Conservation (phyloP, 2,329 filamentous ascomycete species). For the Zymoseptoria brevis region DNA sequence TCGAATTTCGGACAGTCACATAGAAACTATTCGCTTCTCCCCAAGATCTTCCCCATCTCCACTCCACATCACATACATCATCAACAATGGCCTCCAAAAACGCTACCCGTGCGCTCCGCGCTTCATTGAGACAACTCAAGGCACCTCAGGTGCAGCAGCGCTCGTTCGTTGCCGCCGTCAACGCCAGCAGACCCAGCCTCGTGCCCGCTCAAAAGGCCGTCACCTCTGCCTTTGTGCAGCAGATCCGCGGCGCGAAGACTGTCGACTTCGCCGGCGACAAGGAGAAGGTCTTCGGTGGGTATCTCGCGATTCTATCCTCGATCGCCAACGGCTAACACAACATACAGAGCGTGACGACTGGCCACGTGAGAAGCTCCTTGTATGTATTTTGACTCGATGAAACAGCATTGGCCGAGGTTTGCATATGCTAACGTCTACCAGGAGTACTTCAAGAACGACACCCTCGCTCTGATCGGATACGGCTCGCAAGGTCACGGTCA, state of each 20-base stretch:
- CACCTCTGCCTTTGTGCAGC: slow-evolving; percentile 41
- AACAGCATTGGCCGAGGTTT: background rate
- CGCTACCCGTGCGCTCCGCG: slow-evolving; percentile 56
- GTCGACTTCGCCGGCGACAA: slow-evolving; percentile 96
- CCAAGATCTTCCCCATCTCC: background rate
- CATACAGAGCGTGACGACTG: slow-evolving; percentile 86
- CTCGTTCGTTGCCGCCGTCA: slow-evolving; percentile 52
- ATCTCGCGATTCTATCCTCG: background rate
- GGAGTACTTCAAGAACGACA: slow-evolving; percentile 99
- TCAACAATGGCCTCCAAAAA: slow-evolving; percentile 63
- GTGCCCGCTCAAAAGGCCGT: slow-evolving; percentile 40
- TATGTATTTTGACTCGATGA: slow-evolving; percentile 40
- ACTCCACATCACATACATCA: slow-evolving; percentile 1
- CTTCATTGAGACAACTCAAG: slow-evolving; percentile 48
- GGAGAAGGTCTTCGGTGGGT: slow-evolving; percentile 85
- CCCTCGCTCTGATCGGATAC: slow-evolving; percentile 97
- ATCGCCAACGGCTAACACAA: slow-evolving; percentile 24
- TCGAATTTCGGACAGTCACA: slow-evolving; percentile 2
- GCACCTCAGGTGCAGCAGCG: slow-evolving; percentile 46
- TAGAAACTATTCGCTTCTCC: background rate
- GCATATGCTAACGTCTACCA: slow-evolving; percentile 35
- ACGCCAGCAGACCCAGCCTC: slow-evolving; percentile 38
- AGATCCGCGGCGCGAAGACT: slow-evolving; percentile 86
- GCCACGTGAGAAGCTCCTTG: slow-evolving; percentile 95
- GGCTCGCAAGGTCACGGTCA: slow-evolving; percentile 97